phyloP scores from a whole-genome alignment of 805 yeast genomes.

The Dipodascus geniculatus region DNA sequence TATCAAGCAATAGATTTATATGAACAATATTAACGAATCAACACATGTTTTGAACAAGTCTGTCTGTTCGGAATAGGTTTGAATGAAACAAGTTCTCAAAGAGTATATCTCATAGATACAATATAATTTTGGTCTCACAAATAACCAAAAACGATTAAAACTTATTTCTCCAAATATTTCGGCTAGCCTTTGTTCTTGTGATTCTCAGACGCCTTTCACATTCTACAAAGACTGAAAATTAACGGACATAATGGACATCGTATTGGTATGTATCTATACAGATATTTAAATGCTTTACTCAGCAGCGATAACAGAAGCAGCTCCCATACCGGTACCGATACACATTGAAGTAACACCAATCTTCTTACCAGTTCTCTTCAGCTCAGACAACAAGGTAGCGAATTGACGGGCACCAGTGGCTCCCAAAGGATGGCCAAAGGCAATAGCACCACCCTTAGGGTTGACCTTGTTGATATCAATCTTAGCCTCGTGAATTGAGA shows the following conservation, averaged over 20 bases:
- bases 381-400: slow-evolving; percentile 76
- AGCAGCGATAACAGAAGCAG: slow-evolving; percentile 74
- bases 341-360: slow-evolving; percentile 94
- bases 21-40: slow-evolving; percentile 5
- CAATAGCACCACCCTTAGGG: slow-evolving; percentile 95
- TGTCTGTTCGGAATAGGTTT: neutral
- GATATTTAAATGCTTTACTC: too few species aligned
- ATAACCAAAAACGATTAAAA: too few species aligned
- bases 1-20: slow-evolving; percentile 1
- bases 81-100: neutral
- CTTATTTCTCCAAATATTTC: too few species aligned
- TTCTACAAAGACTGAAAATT: too few species aligned
- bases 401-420: slow-evolving; percentile 89
- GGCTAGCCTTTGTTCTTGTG: too few species aligned
- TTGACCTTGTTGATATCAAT: slow-evolving; percentile 65
- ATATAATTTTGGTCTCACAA: too few species aligned
- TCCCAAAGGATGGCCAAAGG: slow-evolving; percentile 89
- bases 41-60: neutral
- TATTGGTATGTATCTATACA: too few species aligned
- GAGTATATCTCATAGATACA: neutral
- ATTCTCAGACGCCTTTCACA: too few species aligned
- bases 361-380: slow-evolving; percentile 53
- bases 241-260: too few species aligned
- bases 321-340: slow-evolving; percentile 98
- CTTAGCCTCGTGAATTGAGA: slow-evolving; percentile 52